phyloP scores from a whole-genome alignment of 192 early-diverging fungal species.

The Powellomyces hirtus region DNA sequence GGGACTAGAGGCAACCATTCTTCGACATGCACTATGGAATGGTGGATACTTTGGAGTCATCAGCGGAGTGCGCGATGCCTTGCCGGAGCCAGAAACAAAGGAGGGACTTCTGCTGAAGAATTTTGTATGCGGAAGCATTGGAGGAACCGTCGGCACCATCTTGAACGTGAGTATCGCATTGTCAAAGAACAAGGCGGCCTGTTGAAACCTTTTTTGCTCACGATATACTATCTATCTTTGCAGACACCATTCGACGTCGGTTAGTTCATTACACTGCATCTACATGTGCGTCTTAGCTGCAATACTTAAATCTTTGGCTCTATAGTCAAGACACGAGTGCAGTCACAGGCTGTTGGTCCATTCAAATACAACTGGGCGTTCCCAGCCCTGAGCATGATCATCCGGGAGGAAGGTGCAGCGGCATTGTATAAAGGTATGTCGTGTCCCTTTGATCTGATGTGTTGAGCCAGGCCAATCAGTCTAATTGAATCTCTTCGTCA shows the following conservation, averaged over 20 bases:
- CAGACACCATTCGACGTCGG: slow-evolving; percentile 90
- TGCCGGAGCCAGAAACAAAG: slow-evolving; percentile 83
- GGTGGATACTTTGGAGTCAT: slow-evolving; percentile 90
- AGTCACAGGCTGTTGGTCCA: slow-evolving; percentile 73
- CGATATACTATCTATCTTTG: neutral
- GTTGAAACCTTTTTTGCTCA: neutral
- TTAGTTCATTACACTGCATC: too few relatives aligned
- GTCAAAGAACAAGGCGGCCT: neutral
- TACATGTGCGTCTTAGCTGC: too few relatives aligned
- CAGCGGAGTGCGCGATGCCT: slow-evolving; percentile 55
- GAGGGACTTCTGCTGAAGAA: slow-evolving; percentile 76
- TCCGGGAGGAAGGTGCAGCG: slow-evolving; percentile 80
- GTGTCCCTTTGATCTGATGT: too few relatives aligned
- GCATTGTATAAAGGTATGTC: slow-evolving; percentile 84
- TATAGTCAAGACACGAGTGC: slow-evolving; percentile 85
- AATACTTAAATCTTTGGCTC: neutral
- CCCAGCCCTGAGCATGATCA: slow-evolving; percentile 72
- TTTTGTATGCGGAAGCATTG: slow-evolving; percentile 88
- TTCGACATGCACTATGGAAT: slow-evolving; percentile 95
- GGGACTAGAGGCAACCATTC: slow-evolving; percentile 90
- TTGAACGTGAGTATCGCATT: slow-evolving; percentile 57
- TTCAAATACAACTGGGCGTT: slow-evolving; percentile 89
- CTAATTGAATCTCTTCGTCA: neutral
- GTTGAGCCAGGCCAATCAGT: too few relatives aligned
- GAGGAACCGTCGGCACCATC: slow-evolving; percentile 90